phyloP scores from a whole-genome alignment of 2,329 filamentous ascomycete species.

The Didymella pinodella region DNA sequence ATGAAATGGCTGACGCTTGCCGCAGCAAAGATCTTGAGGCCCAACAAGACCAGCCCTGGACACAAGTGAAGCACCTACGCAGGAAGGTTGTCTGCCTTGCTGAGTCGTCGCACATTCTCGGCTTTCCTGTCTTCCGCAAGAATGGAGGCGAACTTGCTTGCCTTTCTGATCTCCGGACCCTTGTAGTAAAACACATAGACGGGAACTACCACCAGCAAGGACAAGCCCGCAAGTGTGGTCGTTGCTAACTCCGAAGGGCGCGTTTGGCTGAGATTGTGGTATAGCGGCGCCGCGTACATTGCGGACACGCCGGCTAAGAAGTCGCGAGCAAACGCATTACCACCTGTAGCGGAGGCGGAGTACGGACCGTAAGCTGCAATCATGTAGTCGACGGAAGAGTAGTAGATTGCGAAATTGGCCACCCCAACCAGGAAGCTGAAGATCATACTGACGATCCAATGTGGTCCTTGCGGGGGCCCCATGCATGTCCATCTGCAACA shows the following conservation, averaged over 20 bases:
- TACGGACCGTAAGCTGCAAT: slow-evolving; percentile 76
- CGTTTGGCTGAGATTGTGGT: slow-evolving; percentile 48
- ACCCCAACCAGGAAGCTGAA: slow-evolving; percentile 73
- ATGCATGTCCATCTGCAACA: slow-evolving; percentile 63
- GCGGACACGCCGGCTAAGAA: slow-evolving; percentile 76
- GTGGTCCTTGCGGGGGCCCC: slow-evolving; percentile 62
- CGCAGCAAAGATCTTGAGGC: no score
- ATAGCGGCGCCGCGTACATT: slow-evolving; percentile 68
- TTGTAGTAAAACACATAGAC: slow-evolving; percentile 60
- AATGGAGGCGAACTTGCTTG: slow-evolving; percentile 60
- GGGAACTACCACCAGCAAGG: slow-evolving; percentile 51
- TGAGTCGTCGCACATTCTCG: slow-evolving; percentile 29
- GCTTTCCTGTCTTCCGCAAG: slow-evolving; percentile 37
- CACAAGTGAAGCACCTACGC: neutral
- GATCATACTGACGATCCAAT: slow-evolving; percentile 73
- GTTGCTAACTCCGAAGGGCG: slow-evolving; percentile 60
- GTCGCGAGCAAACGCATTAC: slow-evolving; percentile 77
- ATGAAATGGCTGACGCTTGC: no score
- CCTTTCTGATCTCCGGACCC: slow-evolving; percentile 61
- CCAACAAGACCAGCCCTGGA: no score
- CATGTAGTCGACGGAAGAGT: slow-evolving; percentile 81
- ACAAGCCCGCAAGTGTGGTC: slow-evolving; percentile 61
- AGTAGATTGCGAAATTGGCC: slow-evolving; percentile 74
- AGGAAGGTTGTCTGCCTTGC: slow-evolving; percentile 30
- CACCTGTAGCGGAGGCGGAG: slow-evolving; percentile 74